Base-by-base conservation (phyloP, 345 rosid species). In the Pugionium cornutum region DNA sequence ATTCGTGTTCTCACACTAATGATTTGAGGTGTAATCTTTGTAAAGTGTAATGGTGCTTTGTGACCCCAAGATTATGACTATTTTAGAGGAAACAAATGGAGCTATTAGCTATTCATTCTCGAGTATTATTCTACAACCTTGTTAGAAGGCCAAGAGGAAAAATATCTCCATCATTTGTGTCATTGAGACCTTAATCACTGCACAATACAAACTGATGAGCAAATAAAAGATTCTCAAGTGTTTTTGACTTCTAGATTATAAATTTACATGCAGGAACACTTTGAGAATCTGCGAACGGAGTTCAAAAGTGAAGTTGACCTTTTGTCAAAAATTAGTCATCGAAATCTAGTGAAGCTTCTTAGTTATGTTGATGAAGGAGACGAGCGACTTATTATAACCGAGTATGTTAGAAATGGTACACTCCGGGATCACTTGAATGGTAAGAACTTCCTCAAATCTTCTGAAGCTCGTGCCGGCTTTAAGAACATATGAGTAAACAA, bases 391-490 rank as follows among this genome's bases (percentile, higher is more conserved):
- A 84, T 94, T 64, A 90, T 94, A 58, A 90, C 97, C 1, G 99
- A 94, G 76, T 90, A 77, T 66, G 88, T 94, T 36, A 79, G 87
- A 43, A 94, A 94, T 72, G 99, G 99, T 34, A 90, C 97, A 70
- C 91, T 94, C 42, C 82, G 99, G 70, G 97, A 88, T 49, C 97
- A 88, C 78, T 81, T 94, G 81, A 96, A 94, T 79, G 96, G 99
- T 94, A 80, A 81, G 87, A 42, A 60, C 53, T 39, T 53, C 42
- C 53, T 46, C 27, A 10, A 9, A n/a, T 65, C 36, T 26, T 9
- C 26, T 10, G n/a, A 11, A 49, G 44, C 51, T 56, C 59, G 9
- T 47, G 1, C 0, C 2, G 32, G n/a, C 10, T 69, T 28, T 53
- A 41, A 58, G 29, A 66, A 33, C 53, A 31, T 54, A 51, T 43